Evolutionary conservation across 2,329 filamentous ascomycete species (phyloP), one percentile per base, ranked within the genome.

Genomic region (Diaporthe eres): DNA sequence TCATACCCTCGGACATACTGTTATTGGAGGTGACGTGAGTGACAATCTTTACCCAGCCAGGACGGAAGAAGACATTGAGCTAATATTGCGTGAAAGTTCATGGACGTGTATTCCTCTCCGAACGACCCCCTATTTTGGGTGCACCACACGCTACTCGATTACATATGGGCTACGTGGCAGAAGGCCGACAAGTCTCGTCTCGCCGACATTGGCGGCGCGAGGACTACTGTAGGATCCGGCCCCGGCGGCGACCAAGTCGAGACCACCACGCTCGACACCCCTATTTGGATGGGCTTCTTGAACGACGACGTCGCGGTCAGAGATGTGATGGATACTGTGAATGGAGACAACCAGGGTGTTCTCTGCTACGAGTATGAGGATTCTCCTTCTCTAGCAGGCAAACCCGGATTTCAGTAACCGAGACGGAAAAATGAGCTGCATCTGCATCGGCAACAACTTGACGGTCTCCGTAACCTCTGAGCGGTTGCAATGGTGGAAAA

Each of bases 81-180:
- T 63, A n/a, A 65, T 42, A 10, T 19, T 9, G n/a, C 15, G 17
- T 57, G 12, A 7, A 28, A 75, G 73, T 78, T 80, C 72, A n/a
- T 57, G n/a, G 77, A 80, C 17, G 58, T 75, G n/a, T 77, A 72
- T 53, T 61, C 77, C 47, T 71, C 65, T 13, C 53, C 67, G 3
- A 65, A 73, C 17, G 83, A 85, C 53, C 83, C 83, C 37, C 80
- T 75, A 4, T 85, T 85, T 76, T 85, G 80, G 68, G 73, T 84
- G 0, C 82, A 83, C 57, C 82, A 85, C 77, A 77, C 77, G 25
- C 81, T 82, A 77, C 75, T 83, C 7, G 79, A 80, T 77, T 75
- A 76, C 19, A 61, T 78, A 8, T 79, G 78, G 78, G 65, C 70
- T 55, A 68, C 74, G 42, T 79, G 77, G 78, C 80, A 81, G 19